Evolutionary conservation across 2,329 filamentous ascomycete genomes (phyloP).

Genomic region (Neonectria hederae): DNA sequence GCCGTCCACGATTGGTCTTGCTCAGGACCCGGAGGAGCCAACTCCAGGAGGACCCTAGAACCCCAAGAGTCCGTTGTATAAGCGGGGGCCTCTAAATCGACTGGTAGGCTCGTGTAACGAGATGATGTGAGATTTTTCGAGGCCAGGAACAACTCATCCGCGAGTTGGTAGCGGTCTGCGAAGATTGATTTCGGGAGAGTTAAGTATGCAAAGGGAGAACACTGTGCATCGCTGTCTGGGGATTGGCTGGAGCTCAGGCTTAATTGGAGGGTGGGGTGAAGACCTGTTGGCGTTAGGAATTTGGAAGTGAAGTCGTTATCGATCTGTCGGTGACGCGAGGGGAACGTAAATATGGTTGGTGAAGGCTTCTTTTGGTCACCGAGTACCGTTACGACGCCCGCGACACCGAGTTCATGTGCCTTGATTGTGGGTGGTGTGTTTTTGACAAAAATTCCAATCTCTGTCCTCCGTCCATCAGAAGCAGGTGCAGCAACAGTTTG

Average conservation of each 20-base stretch:
- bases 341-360: conserved; percentile 83
- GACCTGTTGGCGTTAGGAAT: conserved; percentile 77
- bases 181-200: conserved; percentile 86
- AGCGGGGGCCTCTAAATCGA: conserved; percentile 90
- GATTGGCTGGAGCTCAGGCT: conserved; percentile 64
- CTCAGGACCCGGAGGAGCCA: conserved; percentile 62
- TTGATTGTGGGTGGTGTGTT: conserved; percentile 69
- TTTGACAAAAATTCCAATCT: conserved; percentile 80
- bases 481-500: conserved; percentile 54
- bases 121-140: conserved; percentile 81
- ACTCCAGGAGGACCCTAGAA: conserved; percentile 77
- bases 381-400: conserved; percentile 81
- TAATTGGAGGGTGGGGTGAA: conserved; percentile 84
- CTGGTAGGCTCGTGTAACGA: conserved; percentile 75
- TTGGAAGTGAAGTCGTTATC: conserved; percentile 65
- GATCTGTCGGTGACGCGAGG: conserved; percentile 76
- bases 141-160: conserved; percentile 77
- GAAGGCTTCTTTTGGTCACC: conserved; percentile 78
- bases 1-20: conserved; percentile 66
- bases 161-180: conserved; percentile 86
- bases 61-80: conserved; percentile 84
- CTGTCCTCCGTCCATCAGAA: conserved; percentile 66
- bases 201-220: conserved; percentile 80
- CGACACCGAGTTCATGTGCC: conserved; percentile 78
- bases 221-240: conserved; percentile 65